Percentiles rank a stretch among this genome's conserved stretches.
Evolutionary conservation across 371 early-diverging fungal genomes (phyloP).

Genomic region (Dichotomocladium elegans): DNA sequence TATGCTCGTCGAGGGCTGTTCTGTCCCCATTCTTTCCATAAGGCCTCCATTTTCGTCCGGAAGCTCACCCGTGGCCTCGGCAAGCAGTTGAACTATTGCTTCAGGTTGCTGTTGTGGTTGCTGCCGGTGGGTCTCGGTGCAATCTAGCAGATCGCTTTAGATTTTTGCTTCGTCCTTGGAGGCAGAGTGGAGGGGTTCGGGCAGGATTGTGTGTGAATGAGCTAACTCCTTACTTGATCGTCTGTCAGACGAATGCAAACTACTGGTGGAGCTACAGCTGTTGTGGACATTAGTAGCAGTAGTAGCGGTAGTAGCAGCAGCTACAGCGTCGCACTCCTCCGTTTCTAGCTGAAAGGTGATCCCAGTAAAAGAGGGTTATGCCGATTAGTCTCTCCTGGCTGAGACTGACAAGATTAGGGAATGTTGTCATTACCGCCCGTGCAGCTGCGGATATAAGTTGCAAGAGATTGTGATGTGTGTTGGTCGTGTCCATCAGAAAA

Average conservation of each 20-base stretch:
- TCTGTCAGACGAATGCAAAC: too few relatives aligned
- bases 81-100: conserved; percentile 26
- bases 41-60: not conserved
- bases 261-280: too few relatives aligned
- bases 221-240: too few relatives aligned
- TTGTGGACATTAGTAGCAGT: too few relatives aligned
- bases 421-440: conserved; percentile 30
- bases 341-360: conserved; percentile 7
- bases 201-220: too few relatives aligned
- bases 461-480: conserved; percentile 34
- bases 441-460: conserved; percentile 51
- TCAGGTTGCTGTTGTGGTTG: too few relatives aligned
- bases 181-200: too few relatives aligned
- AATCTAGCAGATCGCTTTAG: too few relatives aligned
- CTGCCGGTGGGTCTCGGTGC: too few relatives aligned
- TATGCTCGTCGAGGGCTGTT: not conserved
- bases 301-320: not conserved
- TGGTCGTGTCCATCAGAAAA: not conserved
- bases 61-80: conserved; percentile 34
- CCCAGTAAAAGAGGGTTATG: not conserved
- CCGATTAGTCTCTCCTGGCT: not conserved
- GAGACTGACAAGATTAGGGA: not conserved
- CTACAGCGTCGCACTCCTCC: conserved; percentile 8
- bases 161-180: too few relatives aligned
- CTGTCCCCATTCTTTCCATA: too few relatives aligned